Evolutionary conservation across 2,329 filamentous ascomycete species (phyloP).

Genomic region (Colletotrichum falcatum): DNA sequence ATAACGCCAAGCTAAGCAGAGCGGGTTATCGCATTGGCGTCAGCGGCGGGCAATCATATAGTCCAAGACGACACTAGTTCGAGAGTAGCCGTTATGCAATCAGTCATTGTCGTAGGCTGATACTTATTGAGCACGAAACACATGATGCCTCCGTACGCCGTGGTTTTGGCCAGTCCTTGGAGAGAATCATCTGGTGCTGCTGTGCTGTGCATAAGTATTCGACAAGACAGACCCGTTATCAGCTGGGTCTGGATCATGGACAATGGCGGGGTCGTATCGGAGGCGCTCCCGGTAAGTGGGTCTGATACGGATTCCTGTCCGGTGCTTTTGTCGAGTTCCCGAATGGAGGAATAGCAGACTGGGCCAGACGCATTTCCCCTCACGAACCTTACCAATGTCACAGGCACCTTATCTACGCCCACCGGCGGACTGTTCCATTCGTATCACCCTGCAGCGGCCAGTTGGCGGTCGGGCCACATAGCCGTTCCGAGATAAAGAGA

Average conservation of each 20-base stretch:
- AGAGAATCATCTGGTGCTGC: not conserved
- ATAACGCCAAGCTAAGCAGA: too few species aligned
- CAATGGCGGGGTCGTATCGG: constrained; percentile 32
- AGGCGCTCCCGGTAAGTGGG: constrained; percentile 36
- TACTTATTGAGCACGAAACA: not conserved
- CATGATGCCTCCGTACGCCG: too few species aligned
- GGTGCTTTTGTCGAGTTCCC: constrained; percentile 18
- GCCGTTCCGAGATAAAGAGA: not conserved
- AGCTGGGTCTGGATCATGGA: not conserved
- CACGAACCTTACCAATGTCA: constrained; percentile 3
- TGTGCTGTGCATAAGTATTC: too few species aligned
- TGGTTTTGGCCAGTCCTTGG: not conserved
- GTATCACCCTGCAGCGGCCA: not conserved
- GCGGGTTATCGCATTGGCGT: not conserved
- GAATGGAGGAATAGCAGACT: not conserved
- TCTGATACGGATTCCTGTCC: constrained; percentile 32
- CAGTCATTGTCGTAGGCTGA: not conserved
- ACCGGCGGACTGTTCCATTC: not conserved
- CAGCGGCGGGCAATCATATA: not conserved
- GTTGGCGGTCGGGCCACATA: constrained; percentile 2
- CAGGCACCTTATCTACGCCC: constrained; percentile 25
- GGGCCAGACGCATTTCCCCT: constrained; percentile 18
- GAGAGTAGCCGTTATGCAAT: not conserved
- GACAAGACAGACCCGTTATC: not conserved
- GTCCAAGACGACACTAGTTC: not conserved